Conservation (phyloP, 2,329 filamentous ascomycete genomes). For the Pseudogymnoascus pannorum region DNA sequence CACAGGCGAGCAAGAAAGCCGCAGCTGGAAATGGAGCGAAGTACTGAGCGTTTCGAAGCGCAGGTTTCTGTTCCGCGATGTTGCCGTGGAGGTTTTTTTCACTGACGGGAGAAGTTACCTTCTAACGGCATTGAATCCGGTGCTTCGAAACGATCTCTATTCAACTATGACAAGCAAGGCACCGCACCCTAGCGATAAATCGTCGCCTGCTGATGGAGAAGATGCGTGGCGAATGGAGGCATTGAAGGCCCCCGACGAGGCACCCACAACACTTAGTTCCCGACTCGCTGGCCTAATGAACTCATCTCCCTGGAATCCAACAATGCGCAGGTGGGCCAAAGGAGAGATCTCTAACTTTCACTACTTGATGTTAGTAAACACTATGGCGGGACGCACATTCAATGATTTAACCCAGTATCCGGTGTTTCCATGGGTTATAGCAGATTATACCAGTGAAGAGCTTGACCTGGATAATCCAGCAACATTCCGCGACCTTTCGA, state of each 20-base stretch:
- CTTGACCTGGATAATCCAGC: conserved; percentile 77
- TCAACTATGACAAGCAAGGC: conserved; percentile 69
- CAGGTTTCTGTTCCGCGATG: conserved; percentile 89
- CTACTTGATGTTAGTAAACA: conserved; percentile 97
- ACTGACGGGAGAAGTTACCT: conserved; percentile 94
- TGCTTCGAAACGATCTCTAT: conserved; percentile 72
- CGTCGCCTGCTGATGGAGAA: conserved; percentile 67
- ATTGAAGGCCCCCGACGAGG: conserved; percentile 58
- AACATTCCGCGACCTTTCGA: conserved; percentile 84
- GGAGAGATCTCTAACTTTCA: conserved; percentile 98
- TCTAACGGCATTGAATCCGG: conserved; percentile 70
- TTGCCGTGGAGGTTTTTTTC: conserved; percentile 96
- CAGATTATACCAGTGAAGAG: conserved; percentile 91
- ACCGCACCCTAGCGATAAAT: conserved; percentile 67
- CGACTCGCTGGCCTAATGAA: conserved; percentile 93
- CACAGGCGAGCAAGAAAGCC: conserved; percentile 66
- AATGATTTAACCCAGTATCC: conserved; percentile 98
- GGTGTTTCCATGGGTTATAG: conserved; percentile 94
- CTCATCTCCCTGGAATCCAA: conserved; percentile 69
- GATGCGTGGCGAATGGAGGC: conserved; percentile 89
- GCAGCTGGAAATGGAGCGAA: conserved; percentile 90
- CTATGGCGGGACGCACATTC: conserved; percentile 92
- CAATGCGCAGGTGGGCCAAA: conserved; percentile 82
- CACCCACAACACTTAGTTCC: conserved; percentile 50
- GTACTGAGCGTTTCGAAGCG: conserved; percentile 94